Evolutionary conservation across 257 asterid genomes (phyloP).

Genomic region (Nicotiana tabacum): DNA sequence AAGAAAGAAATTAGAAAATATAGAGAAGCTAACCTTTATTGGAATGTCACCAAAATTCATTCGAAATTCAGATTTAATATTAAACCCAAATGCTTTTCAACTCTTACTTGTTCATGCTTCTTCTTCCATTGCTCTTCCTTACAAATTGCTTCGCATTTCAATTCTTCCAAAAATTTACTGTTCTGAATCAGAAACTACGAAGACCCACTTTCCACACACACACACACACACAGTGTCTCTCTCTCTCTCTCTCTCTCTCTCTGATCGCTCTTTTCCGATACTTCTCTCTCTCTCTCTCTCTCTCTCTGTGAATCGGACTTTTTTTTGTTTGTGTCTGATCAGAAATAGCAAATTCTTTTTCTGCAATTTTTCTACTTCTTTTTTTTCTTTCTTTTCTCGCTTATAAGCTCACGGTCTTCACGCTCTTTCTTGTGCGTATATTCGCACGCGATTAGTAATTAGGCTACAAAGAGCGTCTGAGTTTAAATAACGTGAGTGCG

Average conservation of each 20-base stretch:
- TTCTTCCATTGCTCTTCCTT: constrained; percentile 47
- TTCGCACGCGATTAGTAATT: neutral
- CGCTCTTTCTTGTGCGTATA: neutral
- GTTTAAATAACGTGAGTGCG: neutral
- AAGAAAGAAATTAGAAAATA: constrained; percentile 6
- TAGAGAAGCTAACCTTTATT: constrained; percentile 14
- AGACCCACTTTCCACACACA: constrained; percentile 35
- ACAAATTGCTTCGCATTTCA: constrained; percentile 44
- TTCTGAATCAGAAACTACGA: constrained; percentile 30
- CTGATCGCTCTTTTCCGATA: constrained; percentile 57
- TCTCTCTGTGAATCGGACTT: constrained; percentile 30
- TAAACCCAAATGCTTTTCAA: constrained; percentile 18
- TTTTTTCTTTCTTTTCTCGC: neutral
- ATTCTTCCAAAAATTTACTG: constrained; percentile 10
- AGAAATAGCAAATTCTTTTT: constrained; percentile 17
- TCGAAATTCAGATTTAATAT: constrained; percentile 34
- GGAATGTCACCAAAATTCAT: neutral
- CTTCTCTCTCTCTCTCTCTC: constrained; percentile 39
- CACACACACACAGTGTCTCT: no score
- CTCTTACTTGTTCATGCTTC: constrained; percentile 45
- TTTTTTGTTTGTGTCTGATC: constrained; percentile 46
- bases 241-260: constrained; percentile 22
- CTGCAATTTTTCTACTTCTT: neutral
- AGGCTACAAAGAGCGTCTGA: neutral
- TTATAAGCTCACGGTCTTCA: neutral